Base-by-base conservation (phyloP, 164 flowering plant species). In the Vitis rotundifolia region DNA sequence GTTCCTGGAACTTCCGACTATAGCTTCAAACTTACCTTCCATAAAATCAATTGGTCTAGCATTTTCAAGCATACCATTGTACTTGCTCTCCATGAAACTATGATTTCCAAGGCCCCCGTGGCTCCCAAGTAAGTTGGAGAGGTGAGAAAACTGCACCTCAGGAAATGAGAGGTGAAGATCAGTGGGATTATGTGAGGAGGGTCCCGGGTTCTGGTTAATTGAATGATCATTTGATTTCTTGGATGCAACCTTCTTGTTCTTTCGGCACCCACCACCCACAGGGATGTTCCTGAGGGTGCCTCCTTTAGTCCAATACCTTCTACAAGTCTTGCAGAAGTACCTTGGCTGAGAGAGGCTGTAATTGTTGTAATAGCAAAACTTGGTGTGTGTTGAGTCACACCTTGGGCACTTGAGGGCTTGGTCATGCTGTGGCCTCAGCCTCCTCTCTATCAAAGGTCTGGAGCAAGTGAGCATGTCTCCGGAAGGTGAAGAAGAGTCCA, bases 271-370 rank as follows among this genome's bases (percentile, higher is more conserved):
- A 55, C 95, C 95, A 8, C 95, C 95, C 0, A 90, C 92, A 15
- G 95, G 95, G 15, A 90, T 88, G 83, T 90, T 90, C 26, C 95
- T 66, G 8, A 90, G 81, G 37, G 95, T 83, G 7, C 95, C 95
- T 1, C 95, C 95, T 78, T 90, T 90, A 31, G 95, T 90, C 95
- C 95, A 90, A 67, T 90, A 90, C 82, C 95, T 77, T 67, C 95
- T 69, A 67, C 95, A 90, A 9, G 95, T 84, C 82, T 87, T 90
- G 88, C 95, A 90, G 67, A 90, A 90, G 83, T 90, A 90, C 57
- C 95, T 76, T 11, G 95, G 95, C 75, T 90, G 95, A 55, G 95
- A 85, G 66, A 88, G 91, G 79, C 95, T 90, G 75, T 90, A 90
- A 58, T 90, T 90, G 86, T 90, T 90, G 85, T 90, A 90, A 87